Percentiles rank a stretch among this genome's conserved stretches.
phyloP scores from a whole-genome alignment of 352 stramenopile species.

The Globisporangium nunn region DNA sequence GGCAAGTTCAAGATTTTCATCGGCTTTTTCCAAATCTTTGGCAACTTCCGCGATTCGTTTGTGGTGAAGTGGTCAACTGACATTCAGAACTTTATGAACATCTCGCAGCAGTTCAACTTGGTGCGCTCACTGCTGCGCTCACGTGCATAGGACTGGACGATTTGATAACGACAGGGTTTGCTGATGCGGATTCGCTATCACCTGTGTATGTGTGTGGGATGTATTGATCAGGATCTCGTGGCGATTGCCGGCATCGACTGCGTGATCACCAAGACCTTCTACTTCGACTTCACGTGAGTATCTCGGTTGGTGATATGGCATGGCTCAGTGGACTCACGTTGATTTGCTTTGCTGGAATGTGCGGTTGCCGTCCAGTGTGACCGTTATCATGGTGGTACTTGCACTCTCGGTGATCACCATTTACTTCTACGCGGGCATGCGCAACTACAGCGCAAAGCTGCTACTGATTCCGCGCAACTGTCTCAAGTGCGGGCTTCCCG shows the following conservation, averaged over 20 bases:
- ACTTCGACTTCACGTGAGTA: slow-evolving; percentile 70
- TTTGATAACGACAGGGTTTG: no score
- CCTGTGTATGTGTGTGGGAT: background rate
- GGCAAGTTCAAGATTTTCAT: slow-evolving; percentile 79
- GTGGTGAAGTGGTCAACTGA: slow-evolving; percentile 54
- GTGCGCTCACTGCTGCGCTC: slow-evolving; percentile 14
- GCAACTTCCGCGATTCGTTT: slow-evolving; percentile 64
- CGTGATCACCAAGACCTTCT: slow-evolving; percentile 64
- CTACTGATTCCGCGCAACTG: slow-evolving; percentile 69
- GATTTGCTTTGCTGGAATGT: background rate
- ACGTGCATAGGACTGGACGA: background rate
- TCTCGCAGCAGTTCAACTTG: slow-evolving; percentile 71
- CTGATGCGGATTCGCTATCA: background rate
- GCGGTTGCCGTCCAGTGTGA: slow-evolving; percentile 24
- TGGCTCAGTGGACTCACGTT: no score
- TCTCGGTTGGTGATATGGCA: background rate
- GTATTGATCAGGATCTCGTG: slow-evolving; percentile 43
- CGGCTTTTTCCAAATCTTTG: slow-evolving; percentile 80
- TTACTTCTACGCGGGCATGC: slow-evolving; percentile 62
- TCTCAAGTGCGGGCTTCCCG: slow-evolving; percentile 48
- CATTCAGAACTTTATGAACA: slow-evolving; percentile 52
- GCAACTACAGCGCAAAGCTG: slow-evolving; percentile 54
- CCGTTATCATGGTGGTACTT: slow-evolving; percentile 38
- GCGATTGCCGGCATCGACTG: slow-evolving; percentile 68
- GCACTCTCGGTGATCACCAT: slow-evolving; percentile 39